Evolutionary conservation across 495 filamentous ascomycete genomes (phyloP), one percentile per base, ranked within the genome.

Genomic region (Podospora fimiseda): DNA sequence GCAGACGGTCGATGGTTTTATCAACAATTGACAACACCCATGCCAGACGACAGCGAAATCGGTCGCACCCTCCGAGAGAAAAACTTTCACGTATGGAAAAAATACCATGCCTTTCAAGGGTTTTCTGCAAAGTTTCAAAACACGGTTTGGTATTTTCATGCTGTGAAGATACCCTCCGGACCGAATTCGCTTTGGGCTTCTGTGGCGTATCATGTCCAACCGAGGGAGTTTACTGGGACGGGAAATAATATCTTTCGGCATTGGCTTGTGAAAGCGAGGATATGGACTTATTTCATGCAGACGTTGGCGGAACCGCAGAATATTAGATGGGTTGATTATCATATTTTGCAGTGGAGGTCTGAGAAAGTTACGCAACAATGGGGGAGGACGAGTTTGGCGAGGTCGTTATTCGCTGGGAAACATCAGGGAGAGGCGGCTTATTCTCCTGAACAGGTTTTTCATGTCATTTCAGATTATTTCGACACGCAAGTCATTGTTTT

Each of bases 281-380:
- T 55, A 24, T 55, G 52, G 52, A 43, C 52, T 2, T 55, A 18
- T 21, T 55, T 49, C 36, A 49, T 55, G 44, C 52, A 49, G 23
- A 33, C 27, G 27, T 11, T 33, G 27, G 27, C 27, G 27, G 52
- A 49, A n/a, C 23, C 19, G 20, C n/a, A 8, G 3, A 18, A 6
- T 1, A 1, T 11, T 8, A 15, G 52, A 14, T 48, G 37, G 20
- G 27, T 23, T 20, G 43, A 18, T 9, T 43, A 55, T 16, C 45
- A 55, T 45, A 13, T 8, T 14, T 39, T 33, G 27, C 27, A 33
- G 47, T 15, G 19, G 5, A n/a, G 18, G 21, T 37, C 23, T n/a
- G n/a, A n/a, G 42, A 16, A 21, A 18, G 42, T 2, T 52, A 22
- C 16, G 40, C 16, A 33, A 33, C 5, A 33, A 5, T 33, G 27